phyloP scores from a whole-genome alignment of 2,329 filamentous ascomycete genomes.

The Clathrospora elynae region DNA sequence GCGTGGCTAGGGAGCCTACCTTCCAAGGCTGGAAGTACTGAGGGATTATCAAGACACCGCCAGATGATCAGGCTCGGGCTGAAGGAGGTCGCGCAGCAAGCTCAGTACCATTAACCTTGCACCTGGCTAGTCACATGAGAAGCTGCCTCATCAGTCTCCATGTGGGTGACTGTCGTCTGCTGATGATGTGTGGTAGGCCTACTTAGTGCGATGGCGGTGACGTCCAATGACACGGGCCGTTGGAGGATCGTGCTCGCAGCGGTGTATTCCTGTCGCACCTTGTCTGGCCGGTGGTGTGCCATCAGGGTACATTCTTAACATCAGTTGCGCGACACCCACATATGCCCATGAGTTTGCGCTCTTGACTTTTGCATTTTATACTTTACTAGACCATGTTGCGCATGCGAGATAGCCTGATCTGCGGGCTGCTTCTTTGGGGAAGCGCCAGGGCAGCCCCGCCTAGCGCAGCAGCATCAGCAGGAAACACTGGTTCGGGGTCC shows the following conservation, averaged over 20 bases:
- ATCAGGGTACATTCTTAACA: conserved; percentile 28
- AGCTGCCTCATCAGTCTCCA: conserved; percentile 1
- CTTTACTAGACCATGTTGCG: conserved; percentile 27
- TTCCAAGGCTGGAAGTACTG: no score
- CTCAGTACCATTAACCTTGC: no score
- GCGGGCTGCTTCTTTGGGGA: conserved; percentile 35
- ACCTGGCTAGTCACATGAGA: conserved; percentile 4
- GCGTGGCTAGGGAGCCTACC: no score
- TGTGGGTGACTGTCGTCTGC: conserved; percentile 5
- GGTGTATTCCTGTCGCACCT: conserved; percentile 19
- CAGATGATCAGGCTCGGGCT: no score
- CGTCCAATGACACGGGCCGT: conserved; percentile 31
- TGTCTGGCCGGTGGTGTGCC: conserved; percentile 15
- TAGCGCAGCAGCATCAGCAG: conserved; percentile 21
- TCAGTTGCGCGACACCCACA: conserved; percentile 16
- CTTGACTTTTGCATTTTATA: neutral
- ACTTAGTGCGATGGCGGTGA: conserved; percentile 17
- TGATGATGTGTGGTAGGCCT: conserved; percentile 7
- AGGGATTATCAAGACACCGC: no score
- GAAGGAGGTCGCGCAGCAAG: no score
- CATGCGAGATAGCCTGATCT: conserved; percentile 31
- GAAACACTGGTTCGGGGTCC: conserved; percentile 14
- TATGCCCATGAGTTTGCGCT: conserved; percentile 1
- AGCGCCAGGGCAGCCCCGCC: conserved; percentile 38
- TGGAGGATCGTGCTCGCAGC: conserved; percentile 27